Percentiles rank a stretch among this genome's conserved stretches.
These are phyloP conservation scores for Trametes cingulata DNA, from an alignment of 768 basidiomycete genomes.

Conservation along the genomic window DNA sequence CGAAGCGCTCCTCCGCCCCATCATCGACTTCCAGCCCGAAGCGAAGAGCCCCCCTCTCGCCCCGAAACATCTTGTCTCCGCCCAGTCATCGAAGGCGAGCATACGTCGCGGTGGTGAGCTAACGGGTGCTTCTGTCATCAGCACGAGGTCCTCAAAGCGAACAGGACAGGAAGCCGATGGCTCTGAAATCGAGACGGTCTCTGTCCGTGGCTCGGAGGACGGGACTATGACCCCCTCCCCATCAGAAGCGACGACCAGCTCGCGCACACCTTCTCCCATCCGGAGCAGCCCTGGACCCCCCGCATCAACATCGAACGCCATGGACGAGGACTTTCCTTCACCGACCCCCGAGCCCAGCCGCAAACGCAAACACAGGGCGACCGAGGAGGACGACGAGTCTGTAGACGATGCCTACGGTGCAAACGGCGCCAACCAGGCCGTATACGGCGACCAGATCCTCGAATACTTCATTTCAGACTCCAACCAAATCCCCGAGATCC, in stretches of 20 bases:
- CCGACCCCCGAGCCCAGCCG: constrained; percentile 40
- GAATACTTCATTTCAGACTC: constrained; percentile 99
- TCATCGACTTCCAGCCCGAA: constrained; percentile 91
- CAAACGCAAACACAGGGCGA: constrained; percentile 49
- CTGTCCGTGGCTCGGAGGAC: constrained; percentile 79
- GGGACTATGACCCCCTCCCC: constrained; percentile 90
- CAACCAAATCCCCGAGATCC: constrained; percentile 82
- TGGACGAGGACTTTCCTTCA: constrained; percentile 40
- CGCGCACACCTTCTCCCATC: constrained; percentile 92
- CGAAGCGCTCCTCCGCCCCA: constrained; percentile 81
- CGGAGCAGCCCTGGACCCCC: constrained; percentile 55
- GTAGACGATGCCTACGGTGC: constrained; percentile 44
- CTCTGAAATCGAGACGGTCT: constrained; percentile 62
- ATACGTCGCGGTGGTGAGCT: constrained; percentile 22
- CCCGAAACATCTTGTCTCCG: constrained; percentile 91
- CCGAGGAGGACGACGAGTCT: constrained; percentile 45
- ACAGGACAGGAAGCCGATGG: constrained; percentile 51
- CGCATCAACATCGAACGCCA: constrained; percentile 42
- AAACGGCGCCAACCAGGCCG: constrained; percentile 51
- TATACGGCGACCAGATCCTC: constrained; percentile 94
- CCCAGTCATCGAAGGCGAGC: constrained; percentile 50
- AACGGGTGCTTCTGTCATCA: constrained; percentile 35
- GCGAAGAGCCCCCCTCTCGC: constrained; percentile 92
- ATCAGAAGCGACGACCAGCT: constrained; percentile 81
- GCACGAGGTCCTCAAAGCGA: constrained; percentile 64